These are phyloP conservation scores for Diutina rugosa DNA, from an alignment of 1,139 yeast species.

Conservation along the genomic window DNA sequence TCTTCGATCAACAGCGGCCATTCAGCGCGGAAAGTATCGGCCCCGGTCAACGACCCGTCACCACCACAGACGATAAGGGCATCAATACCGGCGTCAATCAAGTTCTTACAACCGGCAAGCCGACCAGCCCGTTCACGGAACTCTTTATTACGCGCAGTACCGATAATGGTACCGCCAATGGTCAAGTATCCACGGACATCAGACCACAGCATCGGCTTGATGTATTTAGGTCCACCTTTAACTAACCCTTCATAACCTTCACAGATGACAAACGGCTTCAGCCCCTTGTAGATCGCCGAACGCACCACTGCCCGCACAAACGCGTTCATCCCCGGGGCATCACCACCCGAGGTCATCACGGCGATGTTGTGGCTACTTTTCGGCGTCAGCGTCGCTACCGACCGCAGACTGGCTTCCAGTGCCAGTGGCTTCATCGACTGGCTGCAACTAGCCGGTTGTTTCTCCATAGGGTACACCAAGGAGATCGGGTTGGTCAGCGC, in stretches of 20 bases:
- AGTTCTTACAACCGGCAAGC: conserved; percentile 50
- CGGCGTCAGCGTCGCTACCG: not conserved
- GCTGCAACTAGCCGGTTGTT: not conserved
- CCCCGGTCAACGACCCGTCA: conserved; percentile 78
- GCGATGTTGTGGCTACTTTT: conserved; percentile 42
- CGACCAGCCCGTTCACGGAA: conserved; percentile 62
- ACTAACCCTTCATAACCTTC: conserved; percentile 77
- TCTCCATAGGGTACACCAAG: conserved; percentile 28
- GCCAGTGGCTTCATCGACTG: not conserved
- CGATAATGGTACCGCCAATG: conserved; percentile 71
- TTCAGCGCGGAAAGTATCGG: conserved; percentile 64
- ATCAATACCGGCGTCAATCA: conserved; percentile 63
- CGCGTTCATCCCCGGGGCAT: conserved; percentile 81
- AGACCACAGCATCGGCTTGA: conserved; percentile 60
- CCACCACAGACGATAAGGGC: conserved; percentile 79
- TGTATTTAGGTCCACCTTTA: conserved; percentile 46
- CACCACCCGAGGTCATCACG: conserved; percentile 83
- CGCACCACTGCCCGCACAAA: conserved; percentile 71
- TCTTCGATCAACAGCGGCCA: conserved; percentile 68
- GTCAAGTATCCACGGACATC: conserved; percentile 68
- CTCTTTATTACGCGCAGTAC: conserved; percentile 65
- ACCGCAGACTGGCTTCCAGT: not conserved
- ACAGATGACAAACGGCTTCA: conserved; percentile 60
- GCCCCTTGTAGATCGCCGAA: conserved; percentile 57
- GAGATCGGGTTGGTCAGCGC: conserved; percentile 46